Evolutionary conservation across 148 eudicot species (phyloP).

Genomic region (Amaranthus cruentus): DNA sequence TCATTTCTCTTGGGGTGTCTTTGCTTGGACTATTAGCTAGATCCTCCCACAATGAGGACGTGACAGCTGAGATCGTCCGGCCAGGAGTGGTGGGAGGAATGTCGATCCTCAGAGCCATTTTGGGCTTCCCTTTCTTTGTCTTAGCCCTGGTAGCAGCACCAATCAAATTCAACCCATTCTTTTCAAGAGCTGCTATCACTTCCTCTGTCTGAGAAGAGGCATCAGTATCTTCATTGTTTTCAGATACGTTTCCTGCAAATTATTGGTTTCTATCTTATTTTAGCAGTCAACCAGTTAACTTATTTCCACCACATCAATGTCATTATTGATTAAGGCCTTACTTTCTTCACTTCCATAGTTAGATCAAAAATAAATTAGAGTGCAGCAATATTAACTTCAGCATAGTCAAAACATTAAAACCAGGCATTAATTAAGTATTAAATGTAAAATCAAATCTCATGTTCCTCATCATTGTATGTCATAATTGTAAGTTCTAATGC

Average conservation of each 20-base stretch:
- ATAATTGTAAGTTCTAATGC: background rate
- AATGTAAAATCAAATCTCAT: background rate
- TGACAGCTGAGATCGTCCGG: slow-evolving; percentile 60
- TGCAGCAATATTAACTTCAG: too few relatives aligned
- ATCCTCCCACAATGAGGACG: slow-evolving; percentile 85
- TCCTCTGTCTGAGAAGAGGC: slow-evolving; percentile 54
- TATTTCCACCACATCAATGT: background rate
- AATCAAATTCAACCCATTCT: slow-evolving; percentile 56
- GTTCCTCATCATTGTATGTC: background rate
- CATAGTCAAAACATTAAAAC: too few relatives aligned
- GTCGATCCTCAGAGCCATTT: slow-evolving; percentile 65
- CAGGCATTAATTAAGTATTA: too few relatives aligned
- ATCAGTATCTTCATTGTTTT: slow-evolving; percentile 38
- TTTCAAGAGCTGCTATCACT: slow-evolving; percentile 65
- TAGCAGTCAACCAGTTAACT: background rate
- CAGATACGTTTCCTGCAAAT: slow-evolving; percentile 46
- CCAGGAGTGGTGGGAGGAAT: slow-evolving; percentile 63
- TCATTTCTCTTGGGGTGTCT: slow-evolving; percentile 51
- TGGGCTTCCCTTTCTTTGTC: slow-evolving; percentile 69
- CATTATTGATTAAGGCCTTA: background rate
- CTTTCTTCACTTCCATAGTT: too few relatives aligned
- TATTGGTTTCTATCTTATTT: slow-evolving; percentile 11
- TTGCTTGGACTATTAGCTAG: slow-evolving; percentile 57
- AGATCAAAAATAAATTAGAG: too few relatives aligned
- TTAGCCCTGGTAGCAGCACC: slow-evolving; percentile 41